Percentiles rank a stretch among this genome's conserved stretches.
phyloP scores from a whole-genome alignment of 352 stramenopile genomes.

The Globisporangium paroecandrum region DNA sequence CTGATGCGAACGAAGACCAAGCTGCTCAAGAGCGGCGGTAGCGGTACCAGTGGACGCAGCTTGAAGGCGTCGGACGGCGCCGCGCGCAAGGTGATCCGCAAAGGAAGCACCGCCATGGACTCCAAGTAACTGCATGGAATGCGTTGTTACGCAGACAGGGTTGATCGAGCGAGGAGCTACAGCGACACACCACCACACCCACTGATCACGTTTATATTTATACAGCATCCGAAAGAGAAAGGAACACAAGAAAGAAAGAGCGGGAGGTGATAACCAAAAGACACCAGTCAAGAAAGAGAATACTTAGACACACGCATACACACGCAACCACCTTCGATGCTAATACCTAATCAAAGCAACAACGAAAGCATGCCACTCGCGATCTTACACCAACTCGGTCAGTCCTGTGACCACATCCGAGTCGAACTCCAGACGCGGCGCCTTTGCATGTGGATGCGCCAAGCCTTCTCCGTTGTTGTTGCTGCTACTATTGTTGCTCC shows the following conservation, averaged over 20 bases:
- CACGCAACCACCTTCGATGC: neutral
- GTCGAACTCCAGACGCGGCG: constrained; percentile 58
- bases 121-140: constrained; percentile 25
- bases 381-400: constrained; percentile 45
- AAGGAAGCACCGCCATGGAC: constrained; percentile 30
- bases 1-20: constrained; percentile 49
- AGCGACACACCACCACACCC: neutral
- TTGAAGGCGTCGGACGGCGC: constrained; percentile 35
- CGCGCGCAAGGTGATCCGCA: constrained; percentile 49
- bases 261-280: neutral
- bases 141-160: neutral
- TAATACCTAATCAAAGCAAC: neutral
- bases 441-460: constrained; percentile 31
- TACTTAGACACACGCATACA: neutral
- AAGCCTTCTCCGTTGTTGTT: neutral
- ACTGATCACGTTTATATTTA: constrained; percentile 2
- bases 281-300: neutral
- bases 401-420: constrained; percentile 54
- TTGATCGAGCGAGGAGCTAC: neutral
- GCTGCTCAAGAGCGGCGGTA: constrained; percentile 39
- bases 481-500: neutral
- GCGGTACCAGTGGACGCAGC: constrained; percentile 21
- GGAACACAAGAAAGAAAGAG: neutral
- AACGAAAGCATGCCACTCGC: neutral
- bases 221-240: neutral